These are phyloP conservation scores for Triticum urartu DNA, from an alignment of 176 grass and related monocot genomes.

Conservation along the genomic window DNA sequence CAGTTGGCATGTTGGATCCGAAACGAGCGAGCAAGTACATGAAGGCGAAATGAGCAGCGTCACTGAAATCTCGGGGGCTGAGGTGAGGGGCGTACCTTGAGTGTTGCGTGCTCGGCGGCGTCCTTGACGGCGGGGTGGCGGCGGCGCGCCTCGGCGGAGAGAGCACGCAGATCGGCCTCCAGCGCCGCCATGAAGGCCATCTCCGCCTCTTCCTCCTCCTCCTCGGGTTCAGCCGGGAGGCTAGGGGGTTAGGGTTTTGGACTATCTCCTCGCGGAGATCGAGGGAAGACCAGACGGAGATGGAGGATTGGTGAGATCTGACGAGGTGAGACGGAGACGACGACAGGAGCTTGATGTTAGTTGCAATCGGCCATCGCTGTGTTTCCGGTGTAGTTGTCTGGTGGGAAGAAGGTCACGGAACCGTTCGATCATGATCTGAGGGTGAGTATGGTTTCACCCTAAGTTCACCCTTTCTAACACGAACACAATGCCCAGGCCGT, in stretches of 20 bases:
- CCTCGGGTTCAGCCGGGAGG: neutral
- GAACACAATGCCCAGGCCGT: no score
- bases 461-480: no score
- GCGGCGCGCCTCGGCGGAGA: conserved; percentile 92
- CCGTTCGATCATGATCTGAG: conserved; percentile 40
- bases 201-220: conserved; percentile 28
- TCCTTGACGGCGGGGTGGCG: conserved; percentile 89
- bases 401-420: neutral
- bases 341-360: conserved; percentile 21
- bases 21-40: neutral
- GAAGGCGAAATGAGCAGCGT: conserved; percentile 22
- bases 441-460: neutral
- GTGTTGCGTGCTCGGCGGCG: conserved; percentile 84
- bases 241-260: conserved; percentile 40
- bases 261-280: conserved; percentile 4
- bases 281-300: neutral
- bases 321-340: conserved; percentile 15
- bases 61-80: neutral
- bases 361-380: neutral
- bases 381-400: neutral
- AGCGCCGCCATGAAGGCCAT: conserved; percentile 96
- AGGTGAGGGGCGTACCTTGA: conserved; percentile 52
- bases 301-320: neutral
- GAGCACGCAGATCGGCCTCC: conserved; percentile 97
- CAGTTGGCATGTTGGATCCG: conserved; percentile 13